Conservation (phyloP, 495 filamentous ascomycete genomes). For the Xylaria cubensis region DNA sequence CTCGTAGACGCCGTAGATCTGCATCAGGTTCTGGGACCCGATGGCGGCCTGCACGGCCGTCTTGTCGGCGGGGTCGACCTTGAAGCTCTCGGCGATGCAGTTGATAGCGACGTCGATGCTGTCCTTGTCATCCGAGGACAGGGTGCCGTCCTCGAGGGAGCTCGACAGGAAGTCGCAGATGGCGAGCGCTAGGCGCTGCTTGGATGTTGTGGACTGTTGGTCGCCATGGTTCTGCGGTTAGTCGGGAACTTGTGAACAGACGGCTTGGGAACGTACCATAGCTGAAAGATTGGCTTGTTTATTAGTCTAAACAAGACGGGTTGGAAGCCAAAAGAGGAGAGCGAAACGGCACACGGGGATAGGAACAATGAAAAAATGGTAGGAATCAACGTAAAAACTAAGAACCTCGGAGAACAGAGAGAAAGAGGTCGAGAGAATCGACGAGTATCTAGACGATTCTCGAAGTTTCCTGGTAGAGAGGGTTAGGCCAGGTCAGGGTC, state of each 20-base stretch:
- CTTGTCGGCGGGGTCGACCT: conserved; percentile 82
- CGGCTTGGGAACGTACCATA: conserved; percentile 7
- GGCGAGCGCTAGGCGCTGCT: conserved; percentile 95
- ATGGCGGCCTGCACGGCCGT: conserved; percentile 76
- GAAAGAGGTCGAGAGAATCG: background rate
- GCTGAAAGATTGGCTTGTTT: background rate
- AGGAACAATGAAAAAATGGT: background rate
- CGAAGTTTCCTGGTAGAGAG: background rate
- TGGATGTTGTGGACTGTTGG: conserved; percentile 64
- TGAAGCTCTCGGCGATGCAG: conserved; percentile 94
- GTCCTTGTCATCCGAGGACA: conserved; percentile 85
- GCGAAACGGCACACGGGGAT: background rate
- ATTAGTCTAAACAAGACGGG: background rate
- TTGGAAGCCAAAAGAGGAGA: background rate
- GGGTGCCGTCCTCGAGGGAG: conserved; percentile 86
- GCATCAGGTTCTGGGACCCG: conserved; percentile 81
- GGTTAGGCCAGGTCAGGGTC: background rate
- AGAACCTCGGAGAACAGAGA: background rate
- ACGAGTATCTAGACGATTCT: background rate
- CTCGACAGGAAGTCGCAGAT: conserved; percentile 92
- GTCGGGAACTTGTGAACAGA: background rate
- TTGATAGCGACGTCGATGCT: conserved; percentile 89
- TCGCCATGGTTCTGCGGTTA: background rate
- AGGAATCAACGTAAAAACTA: background rate
- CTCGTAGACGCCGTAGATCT: conserved; percentile 95